These are phyloP conservation scores for Artomyces pyxidatus DNA, from an alignment of 768 basidiomycete genomes.

Conservation along the genomic window DNA sequence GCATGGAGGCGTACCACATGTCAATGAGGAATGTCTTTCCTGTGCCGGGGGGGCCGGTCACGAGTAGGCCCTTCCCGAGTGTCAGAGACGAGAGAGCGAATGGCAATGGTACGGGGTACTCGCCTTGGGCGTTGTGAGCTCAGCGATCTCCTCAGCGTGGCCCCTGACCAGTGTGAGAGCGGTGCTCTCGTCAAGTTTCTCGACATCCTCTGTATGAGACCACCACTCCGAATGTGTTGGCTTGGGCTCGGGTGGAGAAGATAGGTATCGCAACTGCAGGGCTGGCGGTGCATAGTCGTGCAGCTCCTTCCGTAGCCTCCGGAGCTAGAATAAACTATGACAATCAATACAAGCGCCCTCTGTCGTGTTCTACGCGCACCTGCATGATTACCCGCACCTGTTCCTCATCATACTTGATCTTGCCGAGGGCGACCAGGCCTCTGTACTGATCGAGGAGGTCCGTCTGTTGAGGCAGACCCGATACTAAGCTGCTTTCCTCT, in stretches of 20 bases:
- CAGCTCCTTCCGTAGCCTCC: slow-evolving; percentile 38
- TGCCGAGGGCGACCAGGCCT: slow-evolving; percentile 36
- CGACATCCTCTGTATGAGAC: slow-evolving; percentile 17
- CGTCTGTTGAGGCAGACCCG: slow-evolving; percentile 16
- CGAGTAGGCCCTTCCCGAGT: slow-evolving; percentile 34
- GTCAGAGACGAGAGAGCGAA: background rate
- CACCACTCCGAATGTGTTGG: slow-evolving; percentile 25
- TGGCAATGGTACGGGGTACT: background rate
- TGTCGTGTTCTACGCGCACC: slow-evolving; percentile 26
- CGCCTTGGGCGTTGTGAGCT: slow-evolving; percentile 44
- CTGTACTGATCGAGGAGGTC: slow-evolving; percentile 44
- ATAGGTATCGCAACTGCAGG: slow-evolving; percentile 27
- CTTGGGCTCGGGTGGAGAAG: slow-evolving; percentile 18
- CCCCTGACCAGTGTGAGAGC: slow-evolving; percentile 35
- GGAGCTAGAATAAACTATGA: slow-evolving; percentile 27
- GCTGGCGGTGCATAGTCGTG: slow-evolving; percentile 42
- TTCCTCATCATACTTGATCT: slow-evolving; percentile 41
- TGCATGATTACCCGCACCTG: slow-evolving; percentile 46
- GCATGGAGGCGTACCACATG: slow-evolving; percentile 46
- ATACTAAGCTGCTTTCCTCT: too few relatives aligned
- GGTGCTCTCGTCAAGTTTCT: slow-evolving; percentile 15
- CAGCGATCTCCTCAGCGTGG: slow-evolving; percentile 44
- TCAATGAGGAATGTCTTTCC: slow-evolving; percentile 50
- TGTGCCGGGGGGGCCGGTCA: slow-evolving; percentile 45
- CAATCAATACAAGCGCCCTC: background rate